Percentiles rank a stretch among this genome's conserved stretches.
Conservation (phyloP, 768 basidiomycete genomes). For the Leccinum obscurum region DNA sequence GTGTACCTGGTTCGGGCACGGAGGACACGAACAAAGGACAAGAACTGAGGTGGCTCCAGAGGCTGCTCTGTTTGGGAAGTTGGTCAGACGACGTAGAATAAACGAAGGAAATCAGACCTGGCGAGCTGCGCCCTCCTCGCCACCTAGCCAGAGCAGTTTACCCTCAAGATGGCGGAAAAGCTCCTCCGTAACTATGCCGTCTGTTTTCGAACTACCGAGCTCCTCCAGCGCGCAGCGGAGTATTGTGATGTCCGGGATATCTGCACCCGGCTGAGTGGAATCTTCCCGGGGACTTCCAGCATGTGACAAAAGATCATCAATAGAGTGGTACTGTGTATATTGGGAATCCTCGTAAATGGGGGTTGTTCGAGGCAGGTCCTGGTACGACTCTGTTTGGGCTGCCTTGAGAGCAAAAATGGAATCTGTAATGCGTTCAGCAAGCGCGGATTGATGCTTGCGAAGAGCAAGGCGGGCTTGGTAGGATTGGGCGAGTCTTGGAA, state of each 20-base stretch:
- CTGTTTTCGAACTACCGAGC: slow-evolving; percentile 37
- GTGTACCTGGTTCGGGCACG: slow-evolving; percentile 12
- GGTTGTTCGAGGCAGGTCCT: slow-evolving; percentile 55
- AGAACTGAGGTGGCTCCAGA: slow-evolving; percentile 62
- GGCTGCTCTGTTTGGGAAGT: slow-evolving; percentile 35
- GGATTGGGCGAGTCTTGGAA: slow-evolving; percentile 63
- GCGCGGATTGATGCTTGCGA: slow-evolving; percentile 55
- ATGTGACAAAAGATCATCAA: slow-evolving; percentile 40
- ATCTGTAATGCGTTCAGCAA: slow-evolving; percentile 53
- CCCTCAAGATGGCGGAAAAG: slow-evolving; percentile 59
- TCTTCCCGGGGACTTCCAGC: slow-evolving; percentile 10
- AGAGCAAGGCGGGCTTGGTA: slow-evolving; percentile 62
- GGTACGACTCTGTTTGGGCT: slow-evolving; percentile 53
- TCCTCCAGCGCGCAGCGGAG: slow-evolving; percentile 65
- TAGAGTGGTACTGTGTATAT: slow-evolving; percentile 46
- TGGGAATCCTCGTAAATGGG: slow-evolving; percentile 47
- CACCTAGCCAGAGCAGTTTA: slow-evolving; percentile 57
- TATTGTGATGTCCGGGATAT: slow-evolving; percentile 52
- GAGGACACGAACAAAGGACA: slow-evolving; percentile 50
- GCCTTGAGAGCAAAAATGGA: slow-evolving; percentile 58
- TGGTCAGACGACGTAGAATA: slow-evolving; percentile 2
- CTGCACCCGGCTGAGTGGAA: slow-evolving; percentile 17
- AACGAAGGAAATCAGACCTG: slow-evolving; percentile 45
- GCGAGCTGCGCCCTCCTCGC: slow-evolving; percentile 49
- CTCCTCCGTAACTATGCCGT: slow-evolving; percentile 54